These are phyloP conservation scores for Colletotrichum melonis DNA, from an alignment of 2,329 filamentous ascomycete species.

Conservation along the genomic window DNA sequence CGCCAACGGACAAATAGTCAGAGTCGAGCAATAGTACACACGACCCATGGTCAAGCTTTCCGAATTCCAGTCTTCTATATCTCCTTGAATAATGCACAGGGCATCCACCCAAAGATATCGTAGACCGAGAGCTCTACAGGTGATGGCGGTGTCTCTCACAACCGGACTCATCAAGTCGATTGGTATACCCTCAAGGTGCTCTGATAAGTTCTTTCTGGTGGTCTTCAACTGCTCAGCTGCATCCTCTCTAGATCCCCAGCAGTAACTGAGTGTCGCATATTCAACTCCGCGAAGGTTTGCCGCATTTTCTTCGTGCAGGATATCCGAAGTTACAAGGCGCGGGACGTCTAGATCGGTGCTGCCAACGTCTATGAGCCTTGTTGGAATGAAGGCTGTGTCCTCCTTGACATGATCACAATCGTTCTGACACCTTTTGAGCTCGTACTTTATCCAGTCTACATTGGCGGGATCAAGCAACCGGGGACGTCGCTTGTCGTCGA, in stretches of 20 bases:
- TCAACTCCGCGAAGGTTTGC: not conserved
- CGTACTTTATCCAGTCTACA: not conserved
- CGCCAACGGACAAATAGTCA: not conserved
- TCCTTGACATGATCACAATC: not conserved
- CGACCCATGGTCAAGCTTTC: constrained; percentile 13
- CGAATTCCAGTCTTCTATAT: constrained; percentile 35
- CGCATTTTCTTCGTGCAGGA: not conserved
- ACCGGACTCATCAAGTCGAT: not conserved
- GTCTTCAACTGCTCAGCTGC: not conserved
- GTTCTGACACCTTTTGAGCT: not conserved
- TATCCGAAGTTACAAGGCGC: not conserved
- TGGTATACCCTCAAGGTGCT: not conserved
- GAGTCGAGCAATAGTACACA: constrained; percentile 4
- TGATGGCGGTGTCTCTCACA: not conserved
- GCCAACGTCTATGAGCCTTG: constrained; percentile 1
- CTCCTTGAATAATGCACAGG: constrained; percentile 45
- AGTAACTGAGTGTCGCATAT: constrained; percentile 14
- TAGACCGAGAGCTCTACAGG: constrained; percentile 34
- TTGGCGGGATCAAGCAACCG: not conserved
- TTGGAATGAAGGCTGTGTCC: not conserved
- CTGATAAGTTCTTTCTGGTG: not conserved
- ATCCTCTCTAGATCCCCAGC: not conserved
- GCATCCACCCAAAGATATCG: constrained; percentile 45
- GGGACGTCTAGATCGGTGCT: not conserved
- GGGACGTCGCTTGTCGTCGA: not conserved